phyloP scores from a whole-genome alignment of 2,329 filamentous ascomycete species.

The Grosmannia serpens region DNA sequence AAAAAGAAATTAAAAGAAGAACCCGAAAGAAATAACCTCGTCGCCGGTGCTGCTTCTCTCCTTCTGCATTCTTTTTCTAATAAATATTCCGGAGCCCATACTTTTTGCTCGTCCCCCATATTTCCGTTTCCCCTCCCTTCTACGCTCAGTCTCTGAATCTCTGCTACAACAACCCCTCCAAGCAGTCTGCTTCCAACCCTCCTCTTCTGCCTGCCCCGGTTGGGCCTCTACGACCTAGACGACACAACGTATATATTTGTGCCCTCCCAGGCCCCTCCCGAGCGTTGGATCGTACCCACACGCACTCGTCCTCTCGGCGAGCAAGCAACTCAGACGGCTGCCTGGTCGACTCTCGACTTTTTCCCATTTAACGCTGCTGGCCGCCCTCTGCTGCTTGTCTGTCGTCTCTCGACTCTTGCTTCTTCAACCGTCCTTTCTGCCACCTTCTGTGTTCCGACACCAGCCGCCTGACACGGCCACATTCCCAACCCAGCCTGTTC shows the following conservation, averaged over 20 bases:
- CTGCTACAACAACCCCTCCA: not conserved
- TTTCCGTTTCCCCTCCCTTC: not conserved
- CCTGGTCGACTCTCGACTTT: not conserved
- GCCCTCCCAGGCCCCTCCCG: not conserved
- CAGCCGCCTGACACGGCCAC: not conserved
- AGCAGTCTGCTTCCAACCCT: not conserved
- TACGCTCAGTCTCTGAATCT: not conserved
- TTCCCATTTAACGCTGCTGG: not conserved
- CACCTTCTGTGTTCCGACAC: not conserved
- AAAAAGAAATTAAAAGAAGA: conserved; percentile 7
- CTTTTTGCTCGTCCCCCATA: not conserved
- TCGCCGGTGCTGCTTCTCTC: not conserved
- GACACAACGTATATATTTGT: not conserved
- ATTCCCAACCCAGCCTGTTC: not conserved
- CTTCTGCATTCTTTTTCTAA: not conserved
- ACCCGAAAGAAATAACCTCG: conserved; percentile 1
- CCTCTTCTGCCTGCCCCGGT: not conserved
- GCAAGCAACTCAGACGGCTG: not conserved
- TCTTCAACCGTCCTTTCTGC: not conserved
- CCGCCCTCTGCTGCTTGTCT: not conserved
- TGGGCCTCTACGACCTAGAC: not conserved
- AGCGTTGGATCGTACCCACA: not conserved
- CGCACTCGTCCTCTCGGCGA: not conserved
- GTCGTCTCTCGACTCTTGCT: too few species aligned
- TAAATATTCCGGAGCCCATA: not conserved